These are phyloP conservation scores for Epicoccum sorghinum DNA, from an alignment of 2,329 filamentous ascomycete species.

Conservation along the genomic window DNA sequence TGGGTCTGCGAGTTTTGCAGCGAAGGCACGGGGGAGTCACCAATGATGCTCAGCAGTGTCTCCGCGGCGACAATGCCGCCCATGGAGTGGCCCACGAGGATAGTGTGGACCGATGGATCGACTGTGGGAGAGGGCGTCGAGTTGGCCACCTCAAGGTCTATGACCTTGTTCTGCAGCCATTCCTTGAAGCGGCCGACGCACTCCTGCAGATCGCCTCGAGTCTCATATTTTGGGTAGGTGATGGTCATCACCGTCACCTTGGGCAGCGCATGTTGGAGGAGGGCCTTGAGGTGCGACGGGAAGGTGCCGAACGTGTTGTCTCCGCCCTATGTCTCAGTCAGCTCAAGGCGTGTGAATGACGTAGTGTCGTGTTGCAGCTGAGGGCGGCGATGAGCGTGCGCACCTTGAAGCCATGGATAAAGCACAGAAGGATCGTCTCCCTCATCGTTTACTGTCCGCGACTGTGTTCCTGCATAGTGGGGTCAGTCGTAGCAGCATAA, in stretches of 20 bases:
- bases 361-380: not conserved
- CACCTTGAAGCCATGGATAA: conserved; percentile 89
- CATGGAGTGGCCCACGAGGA: conserved; percentile 87
- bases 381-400: not conserved
- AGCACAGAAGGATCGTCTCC: conserved; percentile 80
- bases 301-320: conserved; percentile 80
- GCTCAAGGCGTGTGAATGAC: conserved; percentile 8
- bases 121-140: conserved; percentile 81
- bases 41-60: conserved; percentile 75
- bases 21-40: conserved; percentile 54
- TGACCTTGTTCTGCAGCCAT: conserved; percentile 89
- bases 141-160: conserved; percentile 88
- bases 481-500: conserved; percentile 9
- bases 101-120: conserved; percentile 80
- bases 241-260: conserved; percentile 70
- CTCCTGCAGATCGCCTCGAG: conserved; percentile 74
- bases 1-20: conserved; percentile 42
- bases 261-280: conserved; percentile 70
- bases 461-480: conserved; percentile 44
- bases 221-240: conserved; percentile 83
- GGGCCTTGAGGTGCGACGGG: conserved; percentile 71
- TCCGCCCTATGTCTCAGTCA: conserved; percentile 62
- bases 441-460: conserved; percentile 60
- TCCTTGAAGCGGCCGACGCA: conserved; percentile 76
- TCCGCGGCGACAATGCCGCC: conserved; percentile 92